Percentiles rank a stretch among this genome's conserved stretches.
phyloP scores from a whole-genome alignment of 257 asterid species.

The Solanum acaule region DNA sequence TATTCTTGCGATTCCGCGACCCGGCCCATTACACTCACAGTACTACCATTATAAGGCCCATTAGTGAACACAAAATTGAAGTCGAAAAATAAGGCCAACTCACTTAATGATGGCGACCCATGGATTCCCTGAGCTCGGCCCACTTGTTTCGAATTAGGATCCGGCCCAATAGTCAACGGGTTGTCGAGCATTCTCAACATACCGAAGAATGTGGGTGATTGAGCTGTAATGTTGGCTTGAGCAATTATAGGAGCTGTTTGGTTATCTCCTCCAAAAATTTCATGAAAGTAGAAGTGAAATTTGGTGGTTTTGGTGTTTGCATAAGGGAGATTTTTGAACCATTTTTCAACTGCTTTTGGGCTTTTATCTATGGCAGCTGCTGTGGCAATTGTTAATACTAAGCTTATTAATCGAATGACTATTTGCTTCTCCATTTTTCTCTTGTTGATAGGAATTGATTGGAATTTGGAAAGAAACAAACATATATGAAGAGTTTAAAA shows the following conservation, averaged over 20 bases:
- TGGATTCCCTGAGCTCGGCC: slow-evolving; percentile 34
- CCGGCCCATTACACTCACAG: slow-evolving; percentile 22
- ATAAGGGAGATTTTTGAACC: slow-evolving; percentile 13
- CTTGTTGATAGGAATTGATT: background rate
- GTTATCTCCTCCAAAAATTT: slow-evolving; percentile 10
- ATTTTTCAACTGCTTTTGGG: slow-evolving; percentile 21
- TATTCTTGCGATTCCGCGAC: slow-evolving; percentile 8
- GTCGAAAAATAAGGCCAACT: slow-evolving; percentile 14
- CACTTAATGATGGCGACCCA: slow-evolving; percentile 13
- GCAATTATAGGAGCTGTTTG: slow-evolving; percentile 24
- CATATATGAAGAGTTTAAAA: background rate
- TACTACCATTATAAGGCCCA: slow-evolving; percentile 21
- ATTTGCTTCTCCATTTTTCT: background rate
- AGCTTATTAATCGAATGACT: background rate
- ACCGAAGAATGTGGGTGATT: slow-evolving; percentile 19
- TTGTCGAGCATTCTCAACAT: slow-evolving; percentile 19
- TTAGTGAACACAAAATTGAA: slow-evolving; percentile 18
- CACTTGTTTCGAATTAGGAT: slow-evolving; percentile 16
- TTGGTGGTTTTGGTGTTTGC: slow-evolving; percentile 19
- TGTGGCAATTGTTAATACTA: background rate
- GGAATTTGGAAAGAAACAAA: background rate
- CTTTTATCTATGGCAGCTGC: background rate
- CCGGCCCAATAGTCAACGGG: slow-evolving; percentile 15
- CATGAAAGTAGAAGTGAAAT: slow-evolving; percentile 34
- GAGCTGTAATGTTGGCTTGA: background rate